Evolutionary conservation across 345 rosid species (phyloP), one percentile per base, ranked within the genome.

Genomic region (Bretschneidera sinensis): DNA sequence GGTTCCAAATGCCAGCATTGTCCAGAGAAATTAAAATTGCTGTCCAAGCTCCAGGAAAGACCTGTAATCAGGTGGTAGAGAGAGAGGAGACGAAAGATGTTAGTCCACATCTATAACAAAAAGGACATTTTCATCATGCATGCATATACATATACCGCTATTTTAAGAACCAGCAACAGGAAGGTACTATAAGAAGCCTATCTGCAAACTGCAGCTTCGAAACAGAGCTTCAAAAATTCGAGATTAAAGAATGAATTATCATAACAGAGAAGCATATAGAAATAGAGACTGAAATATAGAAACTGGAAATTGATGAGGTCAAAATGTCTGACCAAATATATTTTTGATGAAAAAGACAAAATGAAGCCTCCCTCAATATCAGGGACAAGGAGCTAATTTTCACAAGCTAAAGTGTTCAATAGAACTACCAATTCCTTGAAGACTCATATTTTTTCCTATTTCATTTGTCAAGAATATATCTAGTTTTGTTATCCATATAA

Each of bases 41-140:
- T 0, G 98, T 85, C 98, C 98, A 92, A 48, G 96, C 96, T 76
- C 89, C 94, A 1, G 98, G 97, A 76, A 82, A 89, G 59, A 89
- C 98, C 97, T 89, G 72, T 23, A 56, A 57, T n/a, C 18, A 63
- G 4, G 19, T 11, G 10, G 57, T 62, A 53, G 51, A 62, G 9
- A 17, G 24, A 57, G 50, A 17, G 9, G 53, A 59, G 35, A 59
- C 21, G 24, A 24, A 19, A 13, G 45, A 39, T 28, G 45, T 39
- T 39, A 17, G 24, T 51, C 16, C 22, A 51, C 2, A 19, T 51
- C 4, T 21, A 8, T 49, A 4, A 5, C 21, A 51, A 1, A 20
- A 14, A 51, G 21, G 2, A 11, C 53, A 17, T 49, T 9, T 20
- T 21, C 6, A 21, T 2, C 31, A 4, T 52, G 4, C 9, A 15